Evolutionary conservation across 345 rosid species (phyloP).

Genomic region (Pugionium cornutum): DNA sequence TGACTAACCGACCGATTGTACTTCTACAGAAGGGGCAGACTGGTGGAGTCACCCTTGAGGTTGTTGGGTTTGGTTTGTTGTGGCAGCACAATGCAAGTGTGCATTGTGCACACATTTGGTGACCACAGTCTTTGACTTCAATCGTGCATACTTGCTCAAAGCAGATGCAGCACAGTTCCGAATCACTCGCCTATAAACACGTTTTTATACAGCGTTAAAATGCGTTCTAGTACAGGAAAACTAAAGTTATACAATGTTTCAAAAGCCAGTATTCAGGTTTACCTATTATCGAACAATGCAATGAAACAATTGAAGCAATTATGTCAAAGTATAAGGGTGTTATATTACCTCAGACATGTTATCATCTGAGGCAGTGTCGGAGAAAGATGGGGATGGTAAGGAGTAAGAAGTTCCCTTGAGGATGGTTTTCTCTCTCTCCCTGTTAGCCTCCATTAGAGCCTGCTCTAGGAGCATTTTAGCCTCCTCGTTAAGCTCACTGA

Average conservation of each 20-base stretch:
- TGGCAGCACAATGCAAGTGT: too few relatives aligned
- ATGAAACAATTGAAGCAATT: background rate
- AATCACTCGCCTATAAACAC: constrained; percentile 66
- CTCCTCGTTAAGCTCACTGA: constrained; percentile 44
- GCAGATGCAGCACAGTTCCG: constrained; percentile 90
- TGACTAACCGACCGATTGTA: too few relatives aligned
- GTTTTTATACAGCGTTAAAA: constrained; percentile 14
- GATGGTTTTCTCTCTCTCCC: constrained; percentile 70
- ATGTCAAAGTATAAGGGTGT: background rate
- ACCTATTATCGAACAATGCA: background rate
- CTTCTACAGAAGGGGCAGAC: too few relatives aligned
- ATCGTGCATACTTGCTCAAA: constrained; percentile 57
- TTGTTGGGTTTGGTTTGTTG: too few relatives aligned
- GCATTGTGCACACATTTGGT: too few relatives aligned
- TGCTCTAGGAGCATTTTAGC: constrained; percentile 75
- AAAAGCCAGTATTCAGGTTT: background rate
- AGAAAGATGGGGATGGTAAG: constrained; percentile 62
- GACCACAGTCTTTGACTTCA: too few relatives aligned
- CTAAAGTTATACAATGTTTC: background rate
- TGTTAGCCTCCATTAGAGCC: constrained; percentile 44
- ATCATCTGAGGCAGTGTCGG: constrained; percentile 67
- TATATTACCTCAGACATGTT: constrained; percentile 75
- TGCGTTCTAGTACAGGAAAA: background rate
- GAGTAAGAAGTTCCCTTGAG: constrained; percentile 67
- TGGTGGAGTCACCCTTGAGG: too few relatives aligned